phyloP scores from a whole-genome alignment of 345 rosid genomes.

The Trapa bicornis region DNA sequence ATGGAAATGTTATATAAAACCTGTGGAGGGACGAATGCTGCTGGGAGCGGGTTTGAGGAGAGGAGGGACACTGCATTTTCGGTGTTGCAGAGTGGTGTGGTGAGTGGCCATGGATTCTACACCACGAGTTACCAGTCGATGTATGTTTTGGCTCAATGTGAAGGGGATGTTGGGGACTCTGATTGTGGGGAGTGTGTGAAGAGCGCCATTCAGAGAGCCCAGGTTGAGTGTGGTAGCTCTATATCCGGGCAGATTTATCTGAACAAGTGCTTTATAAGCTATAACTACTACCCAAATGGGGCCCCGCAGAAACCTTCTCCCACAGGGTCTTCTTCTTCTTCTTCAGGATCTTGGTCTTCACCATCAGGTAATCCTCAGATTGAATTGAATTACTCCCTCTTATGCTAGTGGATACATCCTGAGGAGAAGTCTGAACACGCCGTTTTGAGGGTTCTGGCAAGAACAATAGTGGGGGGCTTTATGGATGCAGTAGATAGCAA shows the following conservation, averaged over 20 bases:
- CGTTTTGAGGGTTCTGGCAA: background rate
- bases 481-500: too few species aligned
- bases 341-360: constrained; percentile 25
- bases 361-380: background rate
- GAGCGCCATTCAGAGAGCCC: constrained; percentile 68
- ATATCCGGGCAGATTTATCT: constrained; percentile 76
- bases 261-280: constrained; percentile 81
- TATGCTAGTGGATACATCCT: background rate
- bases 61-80: constrained; percentile 72
- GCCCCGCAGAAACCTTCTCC: constrained; percentile 46
- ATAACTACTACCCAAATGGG: constrained; percentile 72
- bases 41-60: constrained; percentile 76
- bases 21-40: constrained; percentile 51
- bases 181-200: constrained; percentile 80
- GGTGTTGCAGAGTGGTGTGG: constrained; percentile 58
- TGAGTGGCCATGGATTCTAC: constrained; percentile 58
- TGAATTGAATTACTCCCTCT: background rate
- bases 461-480: background rate
- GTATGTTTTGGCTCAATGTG: constrained; percentile 78
- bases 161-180: constrained; percentile 88
- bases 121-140: constrained; percentile 54
- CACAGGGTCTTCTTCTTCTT: constrained; percentile 21
- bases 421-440: background rate
- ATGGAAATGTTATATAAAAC: constrained; percentile 81
- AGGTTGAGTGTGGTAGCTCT: constrained; percentile 86